Base-by-base conservation (phyloP, 495 filamentous ascomycete species). In the Penicillium dipodomyicola region DNA sequence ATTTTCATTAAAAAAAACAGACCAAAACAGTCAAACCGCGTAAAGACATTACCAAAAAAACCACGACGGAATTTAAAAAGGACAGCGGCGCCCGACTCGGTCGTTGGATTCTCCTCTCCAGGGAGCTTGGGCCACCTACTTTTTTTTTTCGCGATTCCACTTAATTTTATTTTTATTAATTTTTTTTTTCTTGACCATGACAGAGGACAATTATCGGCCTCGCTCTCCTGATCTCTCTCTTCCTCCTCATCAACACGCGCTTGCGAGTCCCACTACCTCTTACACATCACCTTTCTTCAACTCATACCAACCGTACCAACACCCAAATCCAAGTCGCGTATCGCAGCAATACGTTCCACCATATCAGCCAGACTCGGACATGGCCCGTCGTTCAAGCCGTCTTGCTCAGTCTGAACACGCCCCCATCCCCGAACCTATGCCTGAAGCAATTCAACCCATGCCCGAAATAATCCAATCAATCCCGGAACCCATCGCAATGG, bases 351-450 rank as follows among this genome's bases (percentile, higher is more conserved):
- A 75, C 67, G 59, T 74, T 22, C 74, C 72, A 55, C 64, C 66
- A 32, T 62, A 59, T 56, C 57, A 57, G 23, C 20, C 61, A n/a
- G 59, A 65, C 52, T 54, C 60, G 11, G 71, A 75, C 19, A 79
- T 79, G 77, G 74, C 75, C 49, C 73, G 77, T 59, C 75, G 77
- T 22, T 76, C 73, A 15, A 71, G 73, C 52, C 76, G 76, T 39
- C 54, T 77, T 41, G 64, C 72, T 15, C 75, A 73, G 61, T 59
- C 70, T 5, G 65, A 65, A 44, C 65, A 71, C 52, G 63, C 62
- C 39, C 70, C 63, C 30, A 54, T 64, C 50, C 65, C 62, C 40
- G 67, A 65, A 32, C 22, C 35, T n/a, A 57, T 59, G 55, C 67
- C 63, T 23, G 59, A 60, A 41, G 20, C 33, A 14, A 39, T 19